Conservation (phyloP, 2,329 filamentous ascomycete genomes). For the Colletotrichum lupini region DNA sequence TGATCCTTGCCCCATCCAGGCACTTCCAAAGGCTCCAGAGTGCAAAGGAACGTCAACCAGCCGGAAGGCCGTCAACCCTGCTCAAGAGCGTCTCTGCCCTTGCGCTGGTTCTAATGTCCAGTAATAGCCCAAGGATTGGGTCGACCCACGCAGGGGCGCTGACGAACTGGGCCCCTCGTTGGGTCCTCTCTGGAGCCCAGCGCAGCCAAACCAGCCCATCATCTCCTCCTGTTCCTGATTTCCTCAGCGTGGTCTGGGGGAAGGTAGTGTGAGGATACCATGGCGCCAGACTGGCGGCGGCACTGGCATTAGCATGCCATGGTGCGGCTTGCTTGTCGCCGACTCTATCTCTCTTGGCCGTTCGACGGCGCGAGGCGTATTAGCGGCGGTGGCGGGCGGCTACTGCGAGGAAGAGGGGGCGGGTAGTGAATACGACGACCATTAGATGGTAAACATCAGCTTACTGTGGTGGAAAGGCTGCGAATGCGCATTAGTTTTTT, state of each 20-base stretch:
- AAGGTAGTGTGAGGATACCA: background rate
- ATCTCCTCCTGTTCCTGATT: background rate
- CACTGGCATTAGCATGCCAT: background rate
- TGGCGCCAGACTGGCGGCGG: background rate
- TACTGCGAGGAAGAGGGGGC: conserved; percentile 3
- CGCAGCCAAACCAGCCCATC: background rate
- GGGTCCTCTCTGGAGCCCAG: background rate
- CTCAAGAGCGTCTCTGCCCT: conserved; percentile 1
- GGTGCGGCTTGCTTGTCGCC: conserved; percentile 3
- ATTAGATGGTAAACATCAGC: background rate
- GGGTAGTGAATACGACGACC: background rate
- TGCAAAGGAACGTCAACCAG: conserved; percentile 26
- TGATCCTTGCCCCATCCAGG: conserved; percentile 17
- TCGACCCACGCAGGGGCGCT: conserved; percentile 25
- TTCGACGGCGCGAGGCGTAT: background rate
- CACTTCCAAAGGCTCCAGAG: background rate
- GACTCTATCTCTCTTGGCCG: background rate
- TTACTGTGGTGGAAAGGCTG: background rate
- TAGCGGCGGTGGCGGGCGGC: background rate
- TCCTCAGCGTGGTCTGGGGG: background rate
- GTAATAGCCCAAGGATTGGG: conserved; percentile 32
- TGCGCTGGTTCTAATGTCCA: conserved; percentile 23
- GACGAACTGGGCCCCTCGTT: conserved; percentile 18
- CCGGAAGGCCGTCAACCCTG: conserved; percentile 4
- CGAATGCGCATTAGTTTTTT: background rate